These are phyloP conservation scores for Alisma plantagoaquatica DNA, from an alignment of 106 monocot genomes.

Conservation along the genomic window DNA sequence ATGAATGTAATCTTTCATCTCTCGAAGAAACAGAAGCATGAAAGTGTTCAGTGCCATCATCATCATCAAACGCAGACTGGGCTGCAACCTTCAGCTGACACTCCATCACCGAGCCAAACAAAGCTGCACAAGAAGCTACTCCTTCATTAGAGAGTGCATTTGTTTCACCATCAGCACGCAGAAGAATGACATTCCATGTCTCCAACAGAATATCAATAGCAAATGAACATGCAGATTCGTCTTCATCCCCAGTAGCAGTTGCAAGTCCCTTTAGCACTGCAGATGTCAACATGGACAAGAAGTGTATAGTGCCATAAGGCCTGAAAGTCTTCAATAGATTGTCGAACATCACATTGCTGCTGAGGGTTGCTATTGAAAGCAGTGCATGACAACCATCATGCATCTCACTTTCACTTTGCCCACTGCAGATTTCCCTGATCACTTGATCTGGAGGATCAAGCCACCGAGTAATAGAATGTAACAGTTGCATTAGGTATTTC, in stretches of 20 bases:
- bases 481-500: slow-evolving; percentile 60
- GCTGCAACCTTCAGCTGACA: slow-evolving; percentile 76
- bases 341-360: slow-evolving; percentile 46
- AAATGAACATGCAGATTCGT: slow-evolving; percentile 61
- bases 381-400: slow-evolving; percentile 88
- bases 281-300: slow-evolving; percentile 65
- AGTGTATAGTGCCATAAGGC: slow-evolving; percentile 60
- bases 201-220: slow-evolving; percentile 81
- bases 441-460: slow-evolving; percentile 63
- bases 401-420: slow-evolving; percentile 78
- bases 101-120: slow-evolving; percentile 62
- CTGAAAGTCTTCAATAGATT: slow-evolving; percentile 73
- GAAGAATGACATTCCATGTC: slow-evolving; percentile 81
- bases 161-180: slow-evolving; percentile 37
- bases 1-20: slow-evolving; percentile 81
- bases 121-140: slow-evolving; percentile 34
- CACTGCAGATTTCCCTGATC: slow-evolving; percentile 30
- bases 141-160: slow-evolving; percentile 54
- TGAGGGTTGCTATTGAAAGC: slow-evolving; percentile 79
- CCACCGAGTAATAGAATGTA: slow-evolving; percentile 63
- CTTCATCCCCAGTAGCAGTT: slow-evolving; percentile 35
- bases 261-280: slow-evolving; percentile 58
- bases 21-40: slow-evolving; percentile 85
- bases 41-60: slow-evolving; percentile 61
- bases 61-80: slow-evolving; percentile 71